phyloP scores from a whole-genome alignment of 2,329 filamentous ascomycete species.

The Ophiostoma sp. region DNA sequence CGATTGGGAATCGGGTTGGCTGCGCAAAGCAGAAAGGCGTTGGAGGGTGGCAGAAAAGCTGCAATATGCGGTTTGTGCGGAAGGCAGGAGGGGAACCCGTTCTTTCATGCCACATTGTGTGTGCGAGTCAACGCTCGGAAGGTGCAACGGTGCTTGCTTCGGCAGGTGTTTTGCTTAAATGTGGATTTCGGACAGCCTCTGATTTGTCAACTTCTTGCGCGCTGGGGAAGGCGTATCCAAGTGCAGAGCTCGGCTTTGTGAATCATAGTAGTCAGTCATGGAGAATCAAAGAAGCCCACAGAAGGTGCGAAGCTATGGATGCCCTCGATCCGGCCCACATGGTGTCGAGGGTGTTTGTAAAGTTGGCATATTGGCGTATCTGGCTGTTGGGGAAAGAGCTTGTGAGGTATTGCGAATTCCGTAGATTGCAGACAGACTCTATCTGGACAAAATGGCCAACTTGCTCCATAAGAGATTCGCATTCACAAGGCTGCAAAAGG shows the following conservation, averaged over 20 bases:
- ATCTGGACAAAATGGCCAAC: no score
- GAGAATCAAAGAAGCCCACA: conserved; percentile 13
- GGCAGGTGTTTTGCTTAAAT: conserved; percentile 4
- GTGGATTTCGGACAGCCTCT: background rate
- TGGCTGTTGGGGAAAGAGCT: background rate
- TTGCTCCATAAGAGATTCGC: background rate
- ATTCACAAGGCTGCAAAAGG: background rate
- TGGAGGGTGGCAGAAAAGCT: background rate
- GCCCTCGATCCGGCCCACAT: background rate
- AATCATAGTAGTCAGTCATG: background rate
- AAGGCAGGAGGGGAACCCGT: background rate
- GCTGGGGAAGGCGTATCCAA: background rate
- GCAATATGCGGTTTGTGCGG: background rate
- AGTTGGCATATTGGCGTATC: background rate
- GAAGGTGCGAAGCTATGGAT: background rate
- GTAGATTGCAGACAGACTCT: no score
- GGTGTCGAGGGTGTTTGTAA: background rate
- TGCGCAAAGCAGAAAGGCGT: background rate
- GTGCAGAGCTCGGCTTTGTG: background rate
- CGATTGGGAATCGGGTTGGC: background rate
- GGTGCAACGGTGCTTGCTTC: background rate
- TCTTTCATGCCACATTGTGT: background rate
- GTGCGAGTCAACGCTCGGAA: background rate
- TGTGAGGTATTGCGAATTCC: background rate
- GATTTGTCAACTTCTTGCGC: conserved; percentile 13